Evolutionary conservation across 345 rosid genomes (phyloP).

Genomic region (Carallia pectinifolia): DNA sequence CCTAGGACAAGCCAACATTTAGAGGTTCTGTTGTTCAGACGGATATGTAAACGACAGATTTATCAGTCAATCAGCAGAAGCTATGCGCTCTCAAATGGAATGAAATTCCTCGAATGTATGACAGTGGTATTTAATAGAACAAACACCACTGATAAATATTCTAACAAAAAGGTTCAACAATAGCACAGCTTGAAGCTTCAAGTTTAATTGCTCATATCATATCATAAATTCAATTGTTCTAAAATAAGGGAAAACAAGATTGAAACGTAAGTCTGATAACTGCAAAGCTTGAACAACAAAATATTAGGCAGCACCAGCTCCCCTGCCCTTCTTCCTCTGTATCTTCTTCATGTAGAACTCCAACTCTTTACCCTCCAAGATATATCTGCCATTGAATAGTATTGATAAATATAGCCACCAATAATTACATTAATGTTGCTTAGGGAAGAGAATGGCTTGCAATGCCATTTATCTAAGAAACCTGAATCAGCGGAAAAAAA

Average conservation of each 20-base stretch:
- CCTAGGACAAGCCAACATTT: too few species aligned
- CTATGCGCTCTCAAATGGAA: too few species aligned
- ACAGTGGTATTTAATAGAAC: not conserved
- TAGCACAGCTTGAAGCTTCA: not conserved
- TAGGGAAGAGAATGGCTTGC: too few species aligned
- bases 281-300: conserved; percentile 3
- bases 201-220: conserved; percentile 5
- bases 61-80: too few species aligned
- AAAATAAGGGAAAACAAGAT: not conserved
- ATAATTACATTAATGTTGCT: too few species aligned
- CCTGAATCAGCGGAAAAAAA: too few species aligned
- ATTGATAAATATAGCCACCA: not conserved
- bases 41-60: too few species aligned
- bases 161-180: too few species aligned
- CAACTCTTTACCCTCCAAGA: conserved; percentile 67
- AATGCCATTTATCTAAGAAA: not conserved
- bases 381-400: conserved; percentile 38
- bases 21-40: too few species aligned
- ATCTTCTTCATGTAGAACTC: conserved; percentile 82
- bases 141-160: not conserved
- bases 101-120: too few species aligned
- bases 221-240: not conserved
- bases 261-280: not conserved
- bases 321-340: conserved; percentile 88
- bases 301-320: conserved; percentile 56